Evolutionary conservation across 2,329 filamentous ascomycete species (phyloP).

Genomic region (Blastomyces gilchristii): DNA sequence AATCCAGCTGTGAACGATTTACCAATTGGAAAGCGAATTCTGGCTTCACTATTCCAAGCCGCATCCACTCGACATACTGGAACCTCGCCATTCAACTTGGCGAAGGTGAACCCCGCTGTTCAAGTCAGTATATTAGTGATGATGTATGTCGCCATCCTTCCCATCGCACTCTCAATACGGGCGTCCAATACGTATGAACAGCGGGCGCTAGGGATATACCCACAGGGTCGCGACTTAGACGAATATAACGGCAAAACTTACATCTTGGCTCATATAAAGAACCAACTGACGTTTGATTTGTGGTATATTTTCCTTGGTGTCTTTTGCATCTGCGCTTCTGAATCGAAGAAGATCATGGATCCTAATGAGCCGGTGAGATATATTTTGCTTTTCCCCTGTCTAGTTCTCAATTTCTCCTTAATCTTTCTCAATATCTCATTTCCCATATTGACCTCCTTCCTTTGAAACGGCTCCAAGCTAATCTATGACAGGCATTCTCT

Average conservation of each 20-base stretch:
- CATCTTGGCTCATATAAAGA: slow-evolving; percentile 47
- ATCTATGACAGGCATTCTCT: slow-evolving; percentile 11
- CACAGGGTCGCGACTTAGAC: slow-evolving; percentile 14
- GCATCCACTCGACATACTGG: slow-evolving; percentile 40
- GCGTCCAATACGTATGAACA: slow-evolving; percentile 60
- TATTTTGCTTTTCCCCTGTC: neutral
- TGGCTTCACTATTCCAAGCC: slow-evolving; percentile 45
- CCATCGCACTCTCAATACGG: slow-evolving; percentile 86
- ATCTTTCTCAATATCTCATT: neutral
- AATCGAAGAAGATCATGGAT: slow-evolving; percentile 29
- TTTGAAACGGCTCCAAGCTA: neutral
- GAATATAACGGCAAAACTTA: slow-evolving; percentile 30
- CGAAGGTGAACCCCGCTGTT: slow-evolving; percentile 44
- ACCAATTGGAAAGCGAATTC: slow-evolving; percentile 13
- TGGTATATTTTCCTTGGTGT: slow-evolving; percentile 54
- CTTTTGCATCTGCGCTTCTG: slow-evolving; percentile 42
- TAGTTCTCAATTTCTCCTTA: neutral
- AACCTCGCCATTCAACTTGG: slow-evolving; percentile 43
- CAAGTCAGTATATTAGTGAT: slow-evolving; percentile 59
- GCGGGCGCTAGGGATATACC: slow-evolving; percentile 49
- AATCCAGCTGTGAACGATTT: slow-evolving; percentile 38
- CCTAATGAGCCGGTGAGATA: slow-evolving; percentile 20
- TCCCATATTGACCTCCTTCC: neutral
- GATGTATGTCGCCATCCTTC: slow-evolving; percentile 98
- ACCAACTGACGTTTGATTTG: slow-evolving; percentile 56